Percentiles rank a stretch among this genome's conserved stretches.
These are phyloP conservation scores for Biscutella laevigata DNA, from an alignment of 441 rosid species.

Conservation along the genomic window DNA sequence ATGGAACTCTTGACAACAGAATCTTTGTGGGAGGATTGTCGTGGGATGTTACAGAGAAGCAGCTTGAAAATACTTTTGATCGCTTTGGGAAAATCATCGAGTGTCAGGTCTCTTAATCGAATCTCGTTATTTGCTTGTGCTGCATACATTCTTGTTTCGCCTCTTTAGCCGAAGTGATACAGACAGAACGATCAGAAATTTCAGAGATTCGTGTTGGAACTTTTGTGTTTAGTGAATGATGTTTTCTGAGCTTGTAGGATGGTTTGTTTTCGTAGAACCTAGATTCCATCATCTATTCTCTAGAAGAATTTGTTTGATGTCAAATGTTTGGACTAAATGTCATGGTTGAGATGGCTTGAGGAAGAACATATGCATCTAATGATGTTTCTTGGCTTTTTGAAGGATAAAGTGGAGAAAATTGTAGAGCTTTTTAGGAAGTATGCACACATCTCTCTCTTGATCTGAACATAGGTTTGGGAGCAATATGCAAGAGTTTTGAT, in stretches of 20 bases:
- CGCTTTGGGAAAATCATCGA: constrained; percentile 75
- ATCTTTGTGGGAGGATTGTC: constrained; percentile 85
- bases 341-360: background rate
- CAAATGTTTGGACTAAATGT: background rate
- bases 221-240: constrained; percentile 7
- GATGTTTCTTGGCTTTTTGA: background rate
- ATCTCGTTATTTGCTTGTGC: constrained; percentile 5
- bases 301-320: background rate
- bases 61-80: constrained; percentile 64
- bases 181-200: background rate
- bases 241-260: background rate
- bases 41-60: constrained; percentile 68
- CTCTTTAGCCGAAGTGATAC: no score
- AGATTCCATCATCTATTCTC: background rate
- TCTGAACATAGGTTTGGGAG: background rate
- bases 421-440: background rate
- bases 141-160: background rate
- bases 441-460: background rate
- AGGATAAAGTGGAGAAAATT: background rate
- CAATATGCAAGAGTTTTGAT: background rate
- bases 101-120: constrained; percentile 53
- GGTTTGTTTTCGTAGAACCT: background rate
- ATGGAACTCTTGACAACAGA: constrained; percentile 56
- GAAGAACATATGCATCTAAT: background rate
- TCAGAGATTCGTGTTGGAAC: background rate